Percentiles rank a stretch among this genome's conserved stretches.
Conservation (phyloP, 768 basidiomycete genomes). For the Leccinum uliginosum region DNA sequence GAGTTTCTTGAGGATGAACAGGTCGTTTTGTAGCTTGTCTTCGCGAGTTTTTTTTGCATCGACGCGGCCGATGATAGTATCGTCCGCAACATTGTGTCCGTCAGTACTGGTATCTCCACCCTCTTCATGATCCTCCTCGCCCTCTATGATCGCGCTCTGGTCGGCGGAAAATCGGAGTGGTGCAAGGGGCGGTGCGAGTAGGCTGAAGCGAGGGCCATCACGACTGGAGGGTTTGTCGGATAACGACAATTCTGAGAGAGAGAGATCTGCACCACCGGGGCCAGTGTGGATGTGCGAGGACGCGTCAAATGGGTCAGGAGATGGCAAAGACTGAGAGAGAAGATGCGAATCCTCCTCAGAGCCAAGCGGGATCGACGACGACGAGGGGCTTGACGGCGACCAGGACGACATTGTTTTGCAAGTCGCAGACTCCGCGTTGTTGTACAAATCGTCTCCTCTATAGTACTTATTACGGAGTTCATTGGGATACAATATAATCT, state of each 20-base stretch:
- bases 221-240: conserved; percentile 29
- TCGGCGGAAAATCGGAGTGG: conserved; percentile 16
- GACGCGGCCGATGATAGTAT: conserved; percentile 23
- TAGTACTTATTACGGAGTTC: background rate
- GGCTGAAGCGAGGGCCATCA: conserved; percentile 32
- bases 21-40: conserved; percentile 71
- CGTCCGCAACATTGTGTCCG: conserved; percentile 14
- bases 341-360: conserved; percentile 35
- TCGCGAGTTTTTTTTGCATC: conserved; percentile 44
- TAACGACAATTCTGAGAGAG: conserved; percentile 53
- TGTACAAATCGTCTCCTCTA: background rate
- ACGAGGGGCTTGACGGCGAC: conserved; percentile 30
- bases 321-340: conserved; percentile 44
- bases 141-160: conserved; percentile 24
- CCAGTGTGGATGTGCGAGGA: conserved; percentile 35
- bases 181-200: conserved; percentile 28
- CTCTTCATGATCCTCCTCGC: conserved; percentile 18
- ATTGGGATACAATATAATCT: background rate
- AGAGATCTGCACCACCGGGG: conserved; percentile 47
- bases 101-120: conserved; percentile 7
- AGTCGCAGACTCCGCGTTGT: background rate
- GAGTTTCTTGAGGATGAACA: conserved; percentile 67
- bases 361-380: conserved; percentile 21
- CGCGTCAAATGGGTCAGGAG: conserved; percentile 28
- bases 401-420: conserved; percentile 23